A percentile compares a stretch with the other conserved stretches of the same genome.
Conservation (phyloP, 2,329 filamentous ascomycete genomes). For the Dactylellina cionopaga region DNA sequence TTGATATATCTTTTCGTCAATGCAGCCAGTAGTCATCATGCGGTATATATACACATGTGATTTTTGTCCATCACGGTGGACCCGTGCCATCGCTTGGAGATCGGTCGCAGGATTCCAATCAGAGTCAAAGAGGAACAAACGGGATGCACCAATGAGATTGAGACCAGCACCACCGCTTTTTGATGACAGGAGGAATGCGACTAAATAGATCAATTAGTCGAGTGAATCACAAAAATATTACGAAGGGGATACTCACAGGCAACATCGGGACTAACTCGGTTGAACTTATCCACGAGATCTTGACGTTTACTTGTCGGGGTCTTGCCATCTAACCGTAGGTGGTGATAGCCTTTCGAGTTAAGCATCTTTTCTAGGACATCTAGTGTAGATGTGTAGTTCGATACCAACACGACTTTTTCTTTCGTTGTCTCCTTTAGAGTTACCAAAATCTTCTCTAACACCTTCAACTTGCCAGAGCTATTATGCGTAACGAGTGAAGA, state of each 20-base stretch:
- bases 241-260: slow-evolving; percentile 44
- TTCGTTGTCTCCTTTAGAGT: slow-evolving; percentile 69
- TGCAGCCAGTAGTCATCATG: slow-evolving; percentile 72
- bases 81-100: slow-evolving; percentile 78
- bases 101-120: slow-evolving; percentile 82
- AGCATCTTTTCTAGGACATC: slow-evolving; percentile 73
- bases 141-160: slow-evolving; percentile 76
- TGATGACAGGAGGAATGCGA: slow-evolving; percentile 77
- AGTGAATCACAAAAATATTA: not conserved
- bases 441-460: slow-evolving; percentile 73
- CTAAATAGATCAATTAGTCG: slow-evolving; percentile 62
- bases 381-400: slow-evolving; percentile 78
- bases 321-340: slow-evolving; percentile 75
- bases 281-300: slow-evolving; percentile 75
- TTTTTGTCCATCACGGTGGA: slow-evolving; percentile 78
- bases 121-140: slow-evolving; percentile 76
- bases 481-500: slow-evolving; percentile 61
- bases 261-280: slow-evolving; percentile 62
- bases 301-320: slow-evolving; percentile 73
- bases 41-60: slow-evolving; percentile 75
- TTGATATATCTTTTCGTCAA: slow-evolving; percentile 81
- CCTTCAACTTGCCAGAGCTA: slow-evolving; percentile 69
- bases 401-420: slow-evolving; percentile 79
- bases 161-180: slow-evolving; percentile 77
- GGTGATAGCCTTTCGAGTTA: slow-evolving; percentile 69